Percentiles rank a stretch among this genome's conserved stretches.
These are phyloP conservation scores for Pleurozium schreberi DNA, from an alignment of 225 moss, liverwort and hornwort genomes.

Conservation along the genomic window DNA sequence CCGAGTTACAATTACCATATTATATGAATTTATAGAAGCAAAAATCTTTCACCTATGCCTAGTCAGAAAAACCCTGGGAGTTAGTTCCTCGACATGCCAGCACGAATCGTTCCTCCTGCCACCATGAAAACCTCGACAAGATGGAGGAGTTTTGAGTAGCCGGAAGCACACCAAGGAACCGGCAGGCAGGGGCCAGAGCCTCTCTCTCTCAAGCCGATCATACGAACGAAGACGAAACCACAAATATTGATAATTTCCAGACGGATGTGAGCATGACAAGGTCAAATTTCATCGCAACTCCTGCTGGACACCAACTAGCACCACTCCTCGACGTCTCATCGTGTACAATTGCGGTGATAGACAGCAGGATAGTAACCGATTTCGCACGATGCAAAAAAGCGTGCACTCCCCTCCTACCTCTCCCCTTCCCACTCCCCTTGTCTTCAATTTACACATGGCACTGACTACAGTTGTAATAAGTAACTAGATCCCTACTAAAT, in stretches of 20 bases:
- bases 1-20: not conserved
- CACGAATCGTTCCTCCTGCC: not conserved
- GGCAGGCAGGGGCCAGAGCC: no score
- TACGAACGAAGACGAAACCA: not conserved
- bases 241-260: constrained; percentile 1
- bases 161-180: not conserved
- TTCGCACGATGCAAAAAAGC: constrained; percentile 34
- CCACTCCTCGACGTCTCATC: not conserved
- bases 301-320: constrained; percentile 15
- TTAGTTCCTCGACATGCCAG: not conserved
- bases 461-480: not conserved
- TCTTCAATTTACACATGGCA: constrained; percentile 24
- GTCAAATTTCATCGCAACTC: constrained; percentile 18
- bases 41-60: not conserved
- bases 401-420: no score
- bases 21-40: not conserved
- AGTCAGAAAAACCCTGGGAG: not conserved
- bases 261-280: constrained; percentile 13
- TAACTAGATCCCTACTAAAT: constrained; percentile 17
- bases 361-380: constrained; percentile 17
- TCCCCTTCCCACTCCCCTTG: not conserved
- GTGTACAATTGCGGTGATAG: not conserved
- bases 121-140: not conserved
- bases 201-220: no score
- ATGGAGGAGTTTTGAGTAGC: not conserved